Conservation (phyloP, 1,284 basidiomycete species). For the Ceratorhiza oryzae-sativae region DNA sequence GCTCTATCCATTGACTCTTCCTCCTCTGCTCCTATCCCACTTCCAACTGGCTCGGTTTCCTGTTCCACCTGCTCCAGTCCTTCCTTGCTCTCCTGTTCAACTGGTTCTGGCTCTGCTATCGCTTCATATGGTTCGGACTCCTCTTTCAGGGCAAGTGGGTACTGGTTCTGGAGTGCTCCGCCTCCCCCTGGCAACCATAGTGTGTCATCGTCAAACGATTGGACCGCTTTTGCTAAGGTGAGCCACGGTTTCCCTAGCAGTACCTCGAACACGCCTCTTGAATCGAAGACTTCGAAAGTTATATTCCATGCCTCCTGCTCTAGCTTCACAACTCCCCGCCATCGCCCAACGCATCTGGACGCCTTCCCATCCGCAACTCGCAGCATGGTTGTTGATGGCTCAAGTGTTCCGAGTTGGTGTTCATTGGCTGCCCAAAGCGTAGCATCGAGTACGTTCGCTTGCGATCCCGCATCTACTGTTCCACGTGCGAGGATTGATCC, state of each 20-base stretch:
- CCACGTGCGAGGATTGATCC: background rate
- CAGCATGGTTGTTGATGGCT: slow-evolving; percentile 43
- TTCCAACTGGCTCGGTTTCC: too few species aligned
- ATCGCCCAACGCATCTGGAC: slow-evolving; percentile 46
- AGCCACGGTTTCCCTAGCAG: slow-evolving; percentile 51
- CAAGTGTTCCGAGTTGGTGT: slow-evolving; percentile 40
- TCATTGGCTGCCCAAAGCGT: slow-evolving; percentile 43
- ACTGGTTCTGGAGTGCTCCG: background rate
- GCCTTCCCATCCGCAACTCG: slow-evolving; percentile 50
- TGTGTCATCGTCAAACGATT: slow-evolving; percentile 47
- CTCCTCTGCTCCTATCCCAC: too few species aligned
- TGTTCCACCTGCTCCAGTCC: too few species aligned
- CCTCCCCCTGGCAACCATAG: slow-evolving; percentile 21
- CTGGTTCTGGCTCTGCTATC: too few species aligned
- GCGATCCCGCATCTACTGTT: slow-evolving; percentile 47
- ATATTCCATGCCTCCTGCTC: slow-evolving; percentile 40
- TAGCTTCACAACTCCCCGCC: slow-evolving; percentile 47
- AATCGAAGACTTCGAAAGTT: slow-evolving; percentile 51
- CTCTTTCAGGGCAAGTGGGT: slow-evolving; percentile 32
- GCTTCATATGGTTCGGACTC: too few species aligned
- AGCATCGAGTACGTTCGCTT: slow-evolving; percentile 47
- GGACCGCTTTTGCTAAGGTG: slow-evolving; percentile 45
- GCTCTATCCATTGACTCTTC: too few species aligned
- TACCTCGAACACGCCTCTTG: slow-evolving; percentile 49
- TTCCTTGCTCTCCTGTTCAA: too few species aligned